Evolutionary conservation across 176 grass and related monocot species (phyloP), one percentile per base, ranked within the genome.

Genomic region (Oryza longistaminata): DNA sequence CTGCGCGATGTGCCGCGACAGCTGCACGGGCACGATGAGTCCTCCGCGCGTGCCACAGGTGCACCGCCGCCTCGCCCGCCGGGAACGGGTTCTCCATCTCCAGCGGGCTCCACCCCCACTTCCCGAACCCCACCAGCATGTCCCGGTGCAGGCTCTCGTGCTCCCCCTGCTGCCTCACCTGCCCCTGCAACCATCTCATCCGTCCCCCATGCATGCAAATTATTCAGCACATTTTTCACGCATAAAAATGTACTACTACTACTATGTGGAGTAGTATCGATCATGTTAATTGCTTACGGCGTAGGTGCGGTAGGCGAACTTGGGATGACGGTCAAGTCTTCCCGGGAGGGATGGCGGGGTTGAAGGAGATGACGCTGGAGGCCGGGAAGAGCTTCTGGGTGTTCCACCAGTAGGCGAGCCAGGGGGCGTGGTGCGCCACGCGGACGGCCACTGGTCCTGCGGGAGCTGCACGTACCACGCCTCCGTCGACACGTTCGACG

Each of bases 371-470:
- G 64, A 98, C 85, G 87, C 93, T 95, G 14, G 91, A 98, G 6
- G 35, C 68, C 68, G 93, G 87, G 68, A 98, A 98, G 68, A 85
- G 42, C 68, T 92, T 98, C 82, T 95, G 96, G 55, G 89, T 89
- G 81, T 98, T 98, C 96, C 96, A 98, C 96, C 96, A 95, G 85
- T 98, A 69, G 43, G 82, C 25, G 48, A 98, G 84, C 93, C 89
- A 90, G 19, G 96, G 93, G 3, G 87, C 79, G 86, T 95, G 85
- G 79, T 98, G 96, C 53, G 89, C 91, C 2, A 98, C 83, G 16
- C 91, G 64, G 37, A 95, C 93, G 13, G 93, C 91, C 87, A 93
- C 85, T 92, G 82, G 73, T 98, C 96, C 65, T 80, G 87, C 6
- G 70, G 55, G 34, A 88, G 37, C 90, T 98, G 96, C 80, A 82